These are phyloP conservation scores for Microdochium nivale DNA, from an alignment of 2,329 filamentous ascomycete genomes.

Conservation along the genomic window DNA sequence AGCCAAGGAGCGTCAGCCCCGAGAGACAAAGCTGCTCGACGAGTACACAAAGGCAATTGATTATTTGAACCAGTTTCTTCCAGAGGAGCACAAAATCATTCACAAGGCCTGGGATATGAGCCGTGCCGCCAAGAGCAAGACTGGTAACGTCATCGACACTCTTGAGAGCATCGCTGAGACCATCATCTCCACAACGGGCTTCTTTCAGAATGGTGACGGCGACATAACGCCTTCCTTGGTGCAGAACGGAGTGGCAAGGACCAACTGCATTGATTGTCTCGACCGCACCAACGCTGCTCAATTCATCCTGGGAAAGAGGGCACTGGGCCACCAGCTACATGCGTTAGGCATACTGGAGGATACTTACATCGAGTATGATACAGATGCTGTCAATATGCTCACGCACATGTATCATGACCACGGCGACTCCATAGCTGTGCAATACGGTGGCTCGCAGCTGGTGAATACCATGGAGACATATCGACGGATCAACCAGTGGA, in stretches of 20 bases:
- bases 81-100: slow-evolving; percentile 73
- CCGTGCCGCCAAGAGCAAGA: slow-evolving; percentile 80
- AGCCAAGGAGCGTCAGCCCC: slow-evolving; percentile 73
- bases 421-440: slow-evolving; percentile 93
- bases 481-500: slow-evolving; percentile 98
- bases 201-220: slow-evolving; percentile 87
- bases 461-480: slow-evolving; percentile 99
- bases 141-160: slow-evolving; percentile 89
- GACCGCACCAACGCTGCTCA: slow-evolving; percentile 97
- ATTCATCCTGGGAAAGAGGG: slow-evolving; percentile 93
- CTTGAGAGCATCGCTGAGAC: slow-evolving; percentile 85
- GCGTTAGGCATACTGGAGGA: slow-evolving; percentile 80
- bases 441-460: slow-evolving; percentile 93
- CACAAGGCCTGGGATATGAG: slow-evolving; percentile 99
- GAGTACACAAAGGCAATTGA: slow-evolving; percentile 83
- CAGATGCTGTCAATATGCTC: slow-evolving; percentile 90
- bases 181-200: slow-evolving; percentile 76
- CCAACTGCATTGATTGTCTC: slow-evolving; percentile 96
- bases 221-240: slow-evolving; percentile 56
- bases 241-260: slow-evolving; percentile 88
- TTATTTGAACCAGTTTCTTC: slow-evolving; percentile 92
- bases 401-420: slow-evolving; percentile 99
- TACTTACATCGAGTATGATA: slow-evolving; percentile 81
- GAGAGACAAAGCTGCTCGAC: slow-evolving; percentile 82
- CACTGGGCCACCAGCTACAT: slow-evolving; percentile 84